Evolutionary conservation across 2,329 filamentous ascomycete species (phyloP).

Genomic region (Aaosphaeria pasadenensis): DNA sequence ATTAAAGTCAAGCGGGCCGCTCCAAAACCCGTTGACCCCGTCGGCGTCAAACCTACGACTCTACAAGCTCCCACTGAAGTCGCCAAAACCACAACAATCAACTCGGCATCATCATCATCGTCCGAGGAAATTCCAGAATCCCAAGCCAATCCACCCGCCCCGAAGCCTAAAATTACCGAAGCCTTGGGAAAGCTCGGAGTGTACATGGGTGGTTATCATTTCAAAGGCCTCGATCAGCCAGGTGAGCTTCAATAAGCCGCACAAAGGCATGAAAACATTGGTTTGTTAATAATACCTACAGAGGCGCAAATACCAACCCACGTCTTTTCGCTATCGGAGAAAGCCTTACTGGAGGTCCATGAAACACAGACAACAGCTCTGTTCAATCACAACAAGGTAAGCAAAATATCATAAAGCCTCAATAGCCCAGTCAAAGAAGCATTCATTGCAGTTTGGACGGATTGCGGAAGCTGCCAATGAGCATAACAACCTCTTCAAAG

Average conservation of each 20-base stretch:
- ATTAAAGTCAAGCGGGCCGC: slow-evolving; percentile 51
- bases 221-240: slow-evolving; percentile 67
- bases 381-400: slow-evolving; percentile 71
- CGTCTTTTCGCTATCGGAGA: slow-evolving; percentile 63
- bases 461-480: neutral
- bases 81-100: slow-evolving; percentile 17
- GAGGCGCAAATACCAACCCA: slow-evolving; percentile 57
- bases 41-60: slow-evolving; percentile 25
- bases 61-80: slow-evolving; percentile 24
- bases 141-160: slow-evolving; percentile 51
- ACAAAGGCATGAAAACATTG: too few species aligned
- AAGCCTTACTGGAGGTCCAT: slow-evolving; percentile 64
- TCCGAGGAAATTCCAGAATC: slow-evolving; percentile 42
- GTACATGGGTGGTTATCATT: slow-evolving; percentile 84
- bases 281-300: slow-evolving; percentile 1
- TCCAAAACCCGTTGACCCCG: slow-evolving; percentile 27
- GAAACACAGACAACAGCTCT: slow-evolving; percentile 55
- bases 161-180: slow-evolving; percentile 61
- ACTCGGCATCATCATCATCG: slow-evolving; percentile 24
- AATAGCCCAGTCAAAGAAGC: too few species aligned
- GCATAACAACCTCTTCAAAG: too few species aligned
- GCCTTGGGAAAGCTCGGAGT: slow-evolving; percentile 72
- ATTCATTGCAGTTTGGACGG: neutral
- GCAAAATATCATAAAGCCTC: neutral
- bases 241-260: slow-evolving; percentile 9